phyloP scores from a whole-genome alignment of 2,329 filamentous ascomycete genomes.

The Myriosclerotinia curreyana region DNA sequence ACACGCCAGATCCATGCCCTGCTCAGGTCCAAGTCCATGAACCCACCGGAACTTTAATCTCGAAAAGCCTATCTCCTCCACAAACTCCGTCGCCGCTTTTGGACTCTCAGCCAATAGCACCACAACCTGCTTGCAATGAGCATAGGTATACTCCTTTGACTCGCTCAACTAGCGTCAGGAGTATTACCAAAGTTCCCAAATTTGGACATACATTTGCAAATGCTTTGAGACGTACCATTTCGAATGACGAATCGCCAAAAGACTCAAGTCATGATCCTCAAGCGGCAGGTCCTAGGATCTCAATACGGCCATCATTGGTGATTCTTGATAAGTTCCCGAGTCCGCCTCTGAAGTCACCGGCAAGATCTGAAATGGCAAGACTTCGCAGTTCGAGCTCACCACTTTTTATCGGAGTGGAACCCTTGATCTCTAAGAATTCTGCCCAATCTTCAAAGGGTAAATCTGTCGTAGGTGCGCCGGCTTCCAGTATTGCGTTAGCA shows the following conservation, averaged over 20 bases:
- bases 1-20: not conserved
- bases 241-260: conserved; percentile 9
- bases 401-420: not conserved
- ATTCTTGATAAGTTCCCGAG: conserved; percentile 6
- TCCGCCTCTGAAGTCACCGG: not conserved
- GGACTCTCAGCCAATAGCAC: not conserved
- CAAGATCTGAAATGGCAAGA: conserved; percentile 5
- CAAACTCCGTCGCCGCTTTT: conserved; percentile 13
- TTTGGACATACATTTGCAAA: conserved; percentile 19
- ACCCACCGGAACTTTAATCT: not conserved
- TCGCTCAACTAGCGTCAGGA: conserved; percentile 15
- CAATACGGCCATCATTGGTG: not conserved
- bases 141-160: not conserved
- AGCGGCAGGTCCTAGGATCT: not conserved
- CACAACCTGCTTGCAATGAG: not conserved
- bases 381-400: conserved; percentile 15
- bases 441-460: not conserved
- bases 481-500: conserved; percentile 19
- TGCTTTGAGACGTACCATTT: conserved; percentile 16
- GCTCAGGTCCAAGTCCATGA: not conserved
- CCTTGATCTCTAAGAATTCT: not conserved
- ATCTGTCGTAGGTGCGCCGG: not conserved
- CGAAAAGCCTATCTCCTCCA: conserved; percentile 18
- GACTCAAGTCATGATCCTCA: not conserved
- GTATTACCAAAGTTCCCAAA: conserved; percentile 14